Evolutionary conservation across 2,329 filamentous ascomycete genomes (phyloP), one percentile per base, ranked within the genome.

Genomic region (Penicillium thymicola): DNA sequence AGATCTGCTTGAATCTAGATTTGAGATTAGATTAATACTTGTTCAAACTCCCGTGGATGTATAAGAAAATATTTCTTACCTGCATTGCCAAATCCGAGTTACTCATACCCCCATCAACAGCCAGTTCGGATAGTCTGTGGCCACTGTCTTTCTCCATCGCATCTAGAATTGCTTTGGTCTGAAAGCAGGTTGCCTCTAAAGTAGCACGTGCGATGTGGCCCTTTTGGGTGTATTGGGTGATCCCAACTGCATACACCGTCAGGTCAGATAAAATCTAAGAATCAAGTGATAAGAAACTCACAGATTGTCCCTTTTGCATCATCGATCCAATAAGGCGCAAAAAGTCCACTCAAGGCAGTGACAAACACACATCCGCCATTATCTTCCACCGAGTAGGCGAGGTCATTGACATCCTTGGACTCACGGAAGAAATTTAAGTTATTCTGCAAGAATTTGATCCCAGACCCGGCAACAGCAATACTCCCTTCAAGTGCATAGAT

Each of bases 291-390:
- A 23, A 25, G 18, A 47, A 13, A 75, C 81, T 76, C 78, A 86
- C 83, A 92, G 49, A 94, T 85, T 5, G 91, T 96, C 52, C 92
- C 92, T 71, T 92, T 88, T n/a, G 90, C 90, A 73, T 95, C 90
- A 70, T 95, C 90, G 60, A 96, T 92, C 92, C 92, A 96, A 74
- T 96, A 96, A 0, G 92, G 92, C 0, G 92, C 92, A 71, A 96
- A 96, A 2, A 96, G 82, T 44, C 92, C 92, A 71, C 88, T 92
- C 72, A 96, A 96, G 1, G 91, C 92, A 7, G 92, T 96, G 53
- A 96, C 92, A 67, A 96, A 87, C 13, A 93, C 85, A 51, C 92
- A 88, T 10, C 92, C 92, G 48, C 91, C 92, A 59, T 89, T 95
- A 70, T 96, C 88, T 42, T 81, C 72, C 3, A 89, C 86, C 0